Evolutionary conservation across 169 alveolate genomes (phyloP), one percentile per base, ranked within the genome.

Genomic region (Babesia bovis): DNA sequence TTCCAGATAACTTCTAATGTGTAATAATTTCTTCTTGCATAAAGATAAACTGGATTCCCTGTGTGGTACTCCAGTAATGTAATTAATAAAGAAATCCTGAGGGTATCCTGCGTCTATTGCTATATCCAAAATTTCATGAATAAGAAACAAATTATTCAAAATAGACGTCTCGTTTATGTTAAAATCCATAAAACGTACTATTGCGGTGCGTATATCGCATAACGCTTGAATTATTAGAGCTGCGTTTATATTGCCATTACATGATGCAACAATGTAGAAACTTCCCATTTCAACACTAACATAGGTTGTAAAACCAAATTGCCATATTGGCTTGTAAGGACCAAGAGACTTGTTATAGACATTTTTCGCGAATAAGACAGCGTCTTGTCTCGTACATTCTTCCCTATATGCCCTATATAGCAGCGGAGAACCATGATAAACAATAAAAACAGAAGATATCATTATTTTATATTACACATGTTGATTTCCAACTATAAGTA

Each of bases 101-200:
- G 83, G 68, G 35, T 26, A 79, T 17, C 87, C 87, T 0, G 65
- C 87, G 45, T 79, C 87, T 17, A 71, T 71, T 19, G 65, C 83
- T 30, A 45, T 52, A 40, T 79, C 87, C 30, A 79, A 13, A 32
- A 79, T n/a, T 28, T 79, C 87, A 23, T 79, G 63, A 4, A 79
- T 13, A 42, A 61, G 17, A 28, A 45, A 15, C 33, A 58, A 26
- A 36, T 70, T 57, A 12, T 44, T 36, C 38, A 44, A 12, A 3
- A 79, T 9, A 30, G 10, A 23, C 33, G 53, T 59, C 30, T 56
- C 78, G 25, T 47, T 70, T 10, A 59, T 45, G n/a, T 52, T 66
- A 19, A 53, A 50, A 1, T 47, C 63, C 45, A 79, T 41, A 25
- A 68, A 30, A 17, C 53, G 33, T 30, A 26, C 13, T n/a, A 79